These are phyloP conservation scores for Beauveria sp. DNA, from an alignment of 2,329 filamentous ascomycete species.

Conservation along the genomic window DNA sequence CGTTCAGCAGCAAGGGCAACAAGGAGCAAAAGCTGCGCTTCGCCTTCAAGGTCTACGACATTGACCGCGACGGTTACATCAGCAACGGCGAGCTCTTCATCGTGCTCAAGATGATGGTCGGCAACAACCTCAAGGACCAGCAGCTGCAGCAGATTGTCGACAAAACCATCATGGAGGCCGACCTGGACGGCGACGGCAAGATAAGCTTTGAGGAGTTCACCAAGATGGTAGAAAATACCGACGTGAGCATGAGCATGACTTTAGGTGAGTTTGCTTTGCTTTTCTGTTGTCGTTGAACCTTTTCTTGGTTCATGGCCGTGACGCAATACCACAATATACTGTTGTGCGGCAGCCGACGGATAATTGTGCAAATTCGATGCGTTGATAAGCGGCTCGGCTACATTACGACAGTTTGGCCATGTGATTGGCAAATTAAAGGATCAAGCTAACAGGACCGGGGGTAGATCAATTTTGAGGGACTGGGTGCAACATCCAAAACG, in stretches of 20 bases:
- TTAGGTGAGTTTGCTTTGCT: constrained; percentile 44
- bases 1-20: constrained; percentile 96
- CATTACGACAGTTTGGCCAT: background rate
- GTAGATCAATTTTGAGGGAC: constrained; percentile 19
- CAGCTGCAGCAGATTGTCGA: constrained; percentile 99
- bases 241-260: constrained; percentile 69
- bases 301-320: background rate
- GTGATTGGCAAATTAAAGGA: background rate
- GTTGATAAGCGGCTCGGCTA: too few species aligned
- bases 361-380: too few species aligned
- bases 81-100: constrained; percentile 99
- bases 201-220: constrained; percentile 99
- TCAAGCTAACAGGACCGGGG: background rate
- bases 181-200: constrained; percentile 90
- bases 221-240: constrained; percentile 96
- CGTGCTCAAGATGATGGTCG: constrained; percentile 99
- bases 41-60: constrained; percentile 99
- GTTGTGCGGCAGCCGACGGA: too few species aligned
- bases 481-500: background rate
- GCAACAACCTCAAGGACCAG: constrained; percentile 97
- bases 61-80: constrained; percentile 96
- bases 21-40: constrained; percentile 98
- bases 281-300: background rate
- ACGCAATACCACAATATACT: too few species aligned
- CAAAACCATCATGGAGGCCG: constrained; percentile 99